Base-by-base conservation (phyloP, 2,329 filamentous ascomycete genomes). In the Mycosphaerella sp. region DNA sequence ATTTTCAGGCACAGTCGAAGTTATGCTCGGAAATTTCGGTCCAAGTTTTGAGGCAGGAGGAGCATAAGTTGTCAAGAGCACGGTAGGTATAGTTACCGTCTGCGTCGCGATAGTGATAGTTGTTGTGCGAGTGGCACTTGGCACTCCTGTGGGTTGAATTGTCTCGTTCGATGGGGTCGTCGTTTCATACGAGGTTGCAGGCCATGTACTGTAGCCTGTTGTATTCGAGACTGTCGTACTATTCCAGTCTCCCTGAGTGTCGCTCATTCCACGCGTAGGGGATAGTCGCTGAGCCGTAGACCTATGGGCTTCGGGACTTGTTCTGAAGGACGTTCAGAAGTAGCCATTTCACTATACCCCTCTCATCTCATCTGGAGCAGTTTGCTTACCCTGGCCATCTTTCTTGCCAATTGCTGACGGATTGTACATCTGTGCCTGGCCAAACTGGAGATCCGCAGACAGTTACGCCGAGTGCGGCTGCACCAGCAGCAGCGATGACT, bases 291-390 rank as follows among this genome's bases (percentile, higher is more conserved):
- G 14, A 7, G 14, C 14, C n/a, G 54, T 42, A 10, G 57, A 54
- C 4, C 54, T 56, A 17, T 59, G 56, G 14, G 56, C 32, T 29
- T 42, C 50, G 10, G 54, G 57, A 29, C 51, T 54, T 14, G 47
- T 47, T 54, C 57, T 59, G 29, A 17, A 7, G 8, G n/a, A 8
- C 17, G 21, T 6, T 47, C 14, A 34, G 31, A 4, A 21, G 2
- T 47, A 4, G 14, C 9, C 10, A 10, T 8, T 47, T 26, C 12
- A 29, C 9, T 26, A 32, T 32, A 29, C 10, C 23, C 8, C 8
- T 21, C 23, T 26, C 32, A 9, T 12, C 2, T 32, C 14, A 8
- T 29, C 21, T 21, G 21, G 21, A 21, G 44, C 23, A 36, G 45
- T 36, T 7, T n/a, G n/a, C 12, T 38, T 29, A 14, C 14, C 45